Evolutionary conservation across 495 filamentous ascomycete genomes (phyloP), one percentile per base, ranked within the genome.

Genomic region (Pyronema domesticum): DNA sequence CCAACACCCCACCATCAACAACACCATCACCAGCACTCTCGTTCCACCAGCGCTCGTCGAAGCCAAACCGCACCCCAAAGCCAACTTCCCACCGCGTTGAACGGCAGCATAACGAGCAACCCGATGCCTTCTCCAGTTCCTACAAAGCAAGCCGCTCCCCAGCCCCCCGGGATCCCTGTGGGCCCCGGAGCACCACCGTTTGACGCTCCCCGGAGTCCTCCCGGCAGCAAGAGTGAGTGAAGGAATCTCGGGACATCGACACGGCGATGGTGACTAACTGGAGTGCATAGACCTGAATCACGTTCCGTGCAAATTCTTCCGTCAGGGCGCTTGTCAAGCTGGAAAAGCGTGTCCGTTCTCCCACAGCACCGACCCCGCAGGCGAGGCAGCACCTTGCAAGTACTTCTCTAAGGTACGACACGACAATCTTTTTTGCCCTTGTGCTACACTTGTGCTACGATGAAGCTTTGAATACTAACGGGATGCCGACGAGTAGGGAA

Each of bases 291-390:
- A 95, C 67, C 93, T 94, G 13, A 87, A 87, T 49, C 91, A 96
- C 72, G 91, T 98, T 39, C 91, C 91, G 14, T 98, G 91, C 83
- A 96, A 96, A 73, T 98, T 98, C 80, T 98, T 87, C 71, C 80
- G 86, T 46, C 84, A 94, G 70, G 91, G 91, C 65, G 81, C 85
- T 63, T 98, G 91, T 70, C 89, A 95, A 76, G 91, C 91, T 46
- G 91, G 91, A 59, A 83, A 83, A 65, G 85, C 88, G 45, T 98
- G 91, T 71, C 91, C 91, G 39, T 98, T 96, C 71, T 83, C 87
- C 56, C 91, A 98, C 71, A 89, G 88, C 45, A 78, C 83, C 56
- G 82, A 89, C 67, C 70, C 80, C 17, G 74, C 86, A 18, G 75
- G 80, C 33, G 86, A 93, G 56, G 85, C 81, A 57, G 81, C 88